Base-by-base conservation (phyloP, 2,329 filamentous ascomycete species). In the Claviceps pusilla region DNA sequence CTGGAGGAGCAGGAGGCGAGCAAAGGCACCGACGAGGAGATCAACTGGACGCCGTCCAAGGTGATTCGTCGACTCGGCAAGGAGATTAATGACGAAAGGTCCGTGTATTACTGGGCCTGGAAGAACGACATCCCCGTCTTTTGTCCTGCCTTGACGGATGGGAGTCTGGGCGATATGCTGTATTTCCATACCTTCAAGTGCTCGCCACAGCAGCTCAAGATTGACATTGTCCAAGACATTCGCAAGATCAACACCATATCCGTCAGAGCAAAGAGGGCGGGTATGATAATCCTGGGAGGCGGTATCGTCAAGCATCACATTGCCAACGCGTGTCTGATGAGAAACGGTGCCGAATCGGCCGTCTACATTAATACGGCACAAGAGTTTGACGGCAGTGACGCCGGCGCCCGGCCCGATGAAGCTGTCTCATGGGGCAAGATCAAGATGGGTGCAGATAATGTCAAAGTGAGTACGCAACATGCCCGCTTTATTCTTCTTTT, bases 351-450 rank as follows among this genome's bases (percentile, higher is more conserved):
- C 16, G 93, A 98, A 69, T 91, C 87, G 58, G 93, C 93, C 2
- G 93, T 98, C 1, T 98, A 95, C 67, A 89, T 98, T 69, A 98
- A 98, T 70, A 98, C 93, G 1, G 93, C 83, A 0, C 89, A 96
- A 68, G 93, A 98, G 67, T 98, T 96, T 66, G 93, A 98, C 67
- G 93, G 93, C 3, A 96, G 89, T 63, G 93, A 98, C 71, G 91
- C 93, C 0, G 93, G 93, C 1, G 93, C 93, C 3, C 77, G 93
- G 54, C 93, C 93, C 4, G 93, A 98, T 64, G 93, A 98, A 72
- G 93, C 93, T 5, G 87, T 98, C 16, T 96, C 90, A 58, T 98
- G 93, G 93, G 93, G 93, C 3, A 98, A 98, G 76, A 96, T 98
- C 69, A 96, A 94, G 70, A 76, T 83, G 46, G 87, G 84, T 52